Evolutionary conservation across 2,329 filamentous ascomycete genomes (phyloP), one percentile per base, ranked within the genome.

Genomic region (Akanthomyces lecanii): DNA sequence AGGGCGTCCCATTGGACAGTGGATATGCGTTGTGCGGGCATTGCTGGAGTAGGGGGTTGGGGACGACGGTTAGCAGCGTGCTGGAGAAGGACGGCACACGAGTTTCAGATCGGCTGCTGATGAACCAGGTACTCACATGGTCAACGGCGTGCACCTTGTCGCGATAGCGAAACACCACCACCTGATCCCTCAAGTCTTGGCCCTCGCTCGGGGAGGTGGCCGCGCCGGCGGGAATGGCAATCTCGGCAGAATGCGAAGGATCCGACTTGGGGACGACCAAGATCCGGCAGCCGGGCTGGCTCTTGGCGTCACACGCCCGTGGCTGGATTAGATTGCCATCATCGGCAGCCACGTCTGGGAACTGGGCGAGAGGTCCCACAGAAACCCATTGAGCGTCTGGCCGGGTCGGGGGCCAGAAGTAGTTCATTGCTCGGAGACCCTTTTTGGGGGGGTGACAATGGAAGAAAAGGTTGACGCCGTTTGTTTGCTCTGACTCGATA

Each of bases 1-100:
- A 90, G 0, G 86, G 78, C 0, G 74, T 81, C 0, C 85, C 87
- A 50, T 83, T 79, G 0, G 86, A 89, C 1, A 91, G 78, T 0
- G 88, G 87, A 63, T 83, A 90, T 0, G 86, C 82, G 1, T 83
- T 85, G 67, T 91, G 88, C 1, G 88, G 88, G 64, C 88, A 91
- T 78, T 81, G 78, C 85, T 88, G 8, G 21, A 23, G 52, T 7
- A 36, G 18, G 14, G 25, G 8, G 21, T 3, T 11, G 40, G 59
- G 51, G 61, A 23, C 16, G 36, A 54, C 51, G 38, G 33, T 55
- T 55, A 55, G 52, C 52, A 30, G 10, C 14, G 33, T 18, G 51
- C 21, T 1, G 53, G 55, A n/a, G 67, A 65, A 45, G 54, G 33
- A 36, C 30, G 21, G 30, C 33, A 36, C 7, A 40, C 40, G 30